Base-by-base conservation (phyloP, 2,329 filamentous ascomycete genomes). In the Fusarium circinatum region DNA sequence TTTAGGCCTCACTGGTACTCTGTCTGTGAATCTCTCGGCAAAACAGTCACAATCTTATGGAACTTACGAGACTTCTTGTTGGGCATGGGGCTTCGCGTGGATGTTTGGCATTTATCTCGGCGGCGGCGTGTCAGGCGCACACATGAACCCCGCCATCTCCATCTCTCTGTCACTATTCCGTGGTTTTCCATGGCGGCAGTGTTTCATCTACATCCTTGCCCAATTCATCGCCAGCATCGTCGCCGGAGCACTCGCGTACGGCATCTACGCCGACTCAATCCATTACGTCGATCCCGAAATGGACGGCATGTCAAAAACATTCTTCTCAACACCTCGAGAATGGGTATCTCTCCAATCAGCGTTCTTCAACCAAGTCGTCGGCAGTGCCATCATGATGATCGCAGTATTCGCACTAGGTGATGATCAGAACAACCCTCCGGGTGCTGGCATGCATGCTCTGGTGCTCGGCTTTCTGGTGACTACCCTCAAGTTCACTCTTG, bases 101-200 rank as follows among this genome's bases (percentile, higher is more conserved):
- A 77, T 76, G 73, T 76, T 77, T 34, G 75, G 75, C 4, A 77
- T 77, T 0, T 77, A 77, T 5, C 71, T 77, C 1, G 75, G 71
- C 1, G 78, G 78, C 6, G 78, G 79, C 30, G 75, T 80, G 0
- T 79, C 78, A 1, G 79, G 78, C 4, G 79, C 78, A 9, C 79
- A 80, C 54, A 79, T 79, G 73, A 80, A 83, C 45, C 82, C 82
- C 17, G 78, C 80, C 4, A 81, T 84, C 26, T 83, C 82, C 3
- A 76, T 83, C 20, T 78, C 78, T 1, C 62, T 84, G 0, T 79
- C 78, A 0, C 34, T 84, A 0, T 84, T 83, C 60, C 80, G 82
- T 9, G 81, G 81, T 0, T 84, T 83, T 22, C 82, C 82, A 5
- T 82, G 80, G 80, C 65, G 70, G 28, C 78, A 78, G 18, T 83